These are phyloP conservation scores for Aristolochia contorta DNA, from an alignment of 164 flowering plant genomes.

Conservation along the genomic window DNA sequence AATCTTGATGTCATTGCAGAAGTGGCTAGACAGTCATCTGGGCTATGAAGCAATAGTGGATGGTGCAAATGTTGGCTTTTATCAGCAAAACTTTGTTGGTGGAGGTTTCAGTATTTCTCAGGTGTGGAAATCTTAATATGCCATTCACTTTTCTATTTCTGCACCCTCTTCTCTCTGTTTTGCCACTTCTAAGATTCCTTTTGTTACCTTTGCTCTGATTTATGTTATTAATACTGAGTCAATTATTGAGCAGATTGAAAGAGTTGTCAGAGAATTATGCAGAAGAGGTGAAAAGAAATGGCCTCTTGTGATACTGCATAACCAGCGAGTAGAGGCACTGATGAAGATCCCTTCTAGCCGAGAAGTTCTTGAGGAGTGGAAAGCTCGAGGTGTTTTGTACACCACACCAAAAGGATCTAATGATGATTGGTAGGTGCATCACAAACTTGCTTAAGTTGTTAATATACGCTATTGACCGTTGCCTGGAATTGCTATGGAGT, in stretches of 20 bases:
- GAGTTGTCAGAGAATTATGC: conserved; percentile 61
- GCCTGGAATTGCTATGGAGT: not conserved
- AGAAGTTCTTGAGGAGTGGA: conserved; percentile 62
- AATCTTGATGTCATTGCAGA: conserved; percentile 20
- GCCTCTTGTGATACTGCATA: conserved; percentile 78
- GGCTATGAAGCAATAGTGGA: conserved; percentile 67
- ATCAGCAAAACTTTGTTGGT: conserved; percentile 79
- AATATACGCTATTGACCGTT: not conserved
- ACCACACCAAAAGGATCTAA: conserved; percentile 85
- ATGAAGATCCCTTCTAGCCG: conserved; percentile 36
- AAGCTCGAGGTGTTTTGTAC: conserved; percentile 44
- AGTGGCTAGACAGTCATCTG: conserved; percentile 57
- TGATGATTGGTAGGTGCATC: conserved; percentile 78
- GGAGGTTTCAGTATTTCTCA: conserved; percentile 74
- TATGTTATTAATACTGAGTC: conserved; percentile 2
- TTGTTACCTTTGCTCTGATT: not conserved
- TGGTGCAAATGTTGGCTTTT: conserved; percentile 82
- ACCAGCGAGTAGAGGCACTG: conserved; percentile 46
- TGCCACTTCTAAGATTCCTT: too few relatives aligned
- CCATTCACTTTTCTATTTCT: not conserved
- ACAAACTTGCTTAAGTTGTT: not conserved
- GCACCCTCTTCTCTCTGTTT: too few relatives aligned
- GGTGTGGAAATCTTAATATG: conserved; percentile 32
- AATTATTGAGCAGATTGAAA: conserved; percentile 58
- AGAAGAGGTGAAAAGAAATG: conserved; percentile 39